phyloP scores from a whole-genome alignment of 2,329 filamentous ascomycete genomes.

The Teratosphaeria gauchensis region DNA sequence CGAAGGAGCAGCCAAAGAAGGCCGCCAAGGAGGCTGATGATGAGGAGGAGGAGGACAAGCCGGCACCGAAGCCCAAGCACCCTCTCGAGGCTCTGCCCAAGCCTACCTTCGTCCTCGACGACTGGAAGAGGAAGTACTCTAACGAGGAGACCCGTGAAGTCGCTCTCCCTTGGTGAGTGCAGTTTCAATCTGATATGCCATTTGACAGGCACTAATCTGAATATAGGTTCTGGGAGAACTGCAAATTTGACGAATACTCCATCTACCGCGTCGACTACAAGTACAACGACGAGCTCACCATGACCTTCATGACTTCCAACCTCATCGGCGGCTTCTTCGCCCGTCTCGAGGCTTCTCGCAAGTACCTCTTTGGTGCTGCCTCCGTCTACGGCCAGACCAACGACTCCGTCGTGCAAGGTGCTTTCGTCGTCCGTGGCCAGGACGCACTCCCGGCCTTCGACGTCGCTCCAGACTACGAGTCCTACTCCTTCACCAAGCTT shows the following conservation, averaged over 20 bases:
- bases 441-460: slow-evolving; percentile 81
- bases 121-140: slow-evolving; percentile 97
- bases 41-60: slow-evolving; percentile 52
- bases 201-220: not conserved
- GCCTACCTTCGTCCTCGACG: slow-evolving; percentile 75
- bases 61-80: slow-evolving; percentile 88
- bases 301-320: slow-evolving; percentile 99
- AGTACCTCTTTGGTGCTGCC: slow-evolving; percentile 88
- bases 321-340: slow-evolving; percentile 94
- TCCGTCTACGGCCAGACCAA: slow-evolving; percentile 86
- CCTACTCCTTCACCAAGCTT: slow-evolving; percentile 93
- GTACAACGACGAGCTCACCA: slow-evolving; percentile 96
- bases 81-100: slow-evolving; percentile 76
- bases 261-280: slow-evolving; percentile 94
- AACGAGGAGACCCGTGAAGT: slow-evolving; percentile 77
- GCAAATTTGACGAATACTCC: slow-evolving; percentile 89
- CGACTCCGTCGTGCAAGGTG: slow-evolving; percentile 83
- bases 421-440: slow-evolving; percentile 89
- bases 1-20: slow-evolving; percentile 42
- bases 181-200: not conserved
- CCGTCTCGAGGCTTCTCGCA: slow-evolving; percentile 93
- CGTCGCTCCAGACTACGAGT: slow-evolving; percentile 94
- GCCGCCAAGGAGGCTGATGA: slow-evolving; percentile 42
- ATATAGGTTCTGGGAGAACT: slow-evolving; percentile 77
- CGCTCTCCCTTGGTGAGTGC: slow-evolving; percentile 66